These are phyloP conservation scores for Quercus robur DNA, from an alignment of 306 rosid species.

Conservation along the genomic window DNA sequence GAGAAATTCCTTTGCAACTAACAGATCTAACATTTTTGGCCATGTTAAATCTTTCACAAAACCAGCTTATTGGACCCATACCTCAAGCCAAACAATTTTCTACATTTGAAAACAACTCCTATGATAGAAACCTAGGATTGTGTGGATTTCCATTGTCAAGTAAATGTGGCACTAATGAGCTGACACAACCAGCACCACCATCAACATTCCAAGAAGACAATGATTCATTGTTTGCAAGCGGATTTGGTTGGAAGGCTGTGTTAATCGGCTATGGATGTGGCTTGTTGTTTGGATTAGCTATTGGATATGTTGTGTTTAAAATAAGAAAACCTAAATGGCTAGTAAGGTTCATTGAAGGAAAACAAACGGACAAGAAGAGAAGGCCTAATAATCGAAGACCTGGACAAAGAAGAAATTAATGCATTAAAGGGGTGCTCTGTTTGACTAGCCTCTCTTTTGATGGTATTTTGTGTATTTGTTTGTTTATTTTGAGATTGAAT, in stretches of 20 bases:
- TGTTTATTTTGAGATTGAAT: too few species aligned
- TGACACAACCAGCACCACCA: background rate
- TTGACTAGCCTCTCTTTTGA: too few species aligned
- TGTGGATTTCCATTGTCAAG: constrained; percentile 37
- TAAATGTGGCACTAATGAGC: background rate
- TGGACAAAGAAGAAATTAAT: too few species aligned
- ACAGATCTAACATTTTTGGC: constrained; percentile 16
- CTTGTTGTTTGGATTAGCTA: constrained; percentile 9
- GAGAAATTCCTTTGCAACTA: constrained; percentile 21
- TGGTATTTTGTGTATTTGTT: too few species aligned
- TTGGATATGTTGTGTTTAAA: constrained; percentile 13
- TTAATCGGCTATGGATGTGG: constrained; percentile 37
- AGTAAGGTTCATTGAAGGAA: background rate
- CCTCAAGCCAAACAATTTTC: constrained; percentile 34
- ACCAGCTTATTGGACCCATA: constrained; percentile 27
- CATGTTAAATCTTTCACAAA: constrained; percentile 26
- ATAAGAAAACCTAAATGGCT: background rate
- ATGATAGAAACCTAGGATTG: constrained; percentile 18
- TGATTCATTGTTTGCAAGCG: background rate
- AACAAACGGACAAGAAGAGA: background rate
- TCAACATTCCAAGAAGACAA: background rate
- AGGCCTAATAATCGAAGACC: background rate
- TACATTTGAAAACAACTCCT: constrained; percentile 32
- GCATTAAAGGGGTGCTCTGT: too few species aligned
- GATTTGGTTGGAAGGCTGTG: constrained; percentile 32